Percentiles rank a stretch among this genome's conserved stretches.
phyloP scores from a whole-genome alignment of 192 early-diverging fungal genomes.

The Chytriomyces confervae region DNA sequence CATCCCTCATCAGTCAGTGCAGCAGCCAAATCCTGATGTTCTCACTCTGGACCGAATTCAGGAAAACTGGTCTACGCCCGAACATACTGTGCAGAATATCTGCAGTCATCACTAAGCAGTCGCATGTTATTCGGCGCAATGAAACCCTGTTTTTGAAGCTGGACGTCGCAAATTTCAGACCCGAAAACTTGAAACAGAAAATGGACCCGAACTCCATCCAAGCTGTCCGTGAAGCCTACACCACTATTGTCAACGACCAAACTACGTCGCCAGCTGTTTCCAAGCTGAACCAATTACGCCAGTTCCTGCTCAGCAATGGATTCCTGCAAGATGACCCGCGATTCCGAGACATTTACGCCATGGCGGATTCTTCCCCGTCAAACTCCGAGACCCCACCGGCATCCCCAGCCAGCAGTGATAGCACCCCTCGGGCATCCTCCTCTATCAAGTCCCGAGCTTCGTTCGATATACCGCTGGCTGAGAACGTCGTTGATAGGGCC shows the following conservation, averaged over 20 bases:
- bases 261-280: not conserved
- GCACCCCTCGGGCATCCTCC: not conserved
- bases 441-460: not conserved
- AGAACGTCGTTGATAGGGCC: conserved; percentile 15
- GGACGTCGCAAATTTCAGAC: too few relatives aligned
- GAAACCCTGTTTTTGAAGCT: too few relatives aligned
- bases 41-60: too few relatives aligned
- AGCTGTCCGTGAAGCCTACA: too few relatives aligned
- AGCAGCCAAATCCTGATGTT: too few relatives aligned
- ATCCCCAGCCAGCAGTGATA: not conserved
- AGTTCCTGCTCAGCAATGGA: not conserved
- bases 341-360: not conserved
- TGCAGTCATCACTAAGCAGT: too few relatives aligned
- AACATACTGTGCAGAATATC: too few relatives aligned
- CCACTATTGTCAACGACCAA: not conserved
- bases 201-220: too few relatives aligned
- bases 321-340: not conserved
- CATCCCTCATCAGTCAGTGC: too few relatives aligned
- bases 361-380: not conserved
- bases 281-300: not conserved
- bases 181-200: too few relatives aligned
- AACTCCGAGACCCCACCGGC: not conserved
- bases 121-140: too few relatives aligned
- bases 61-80: too few relatives aligned
- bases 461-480: not conserved